These are phyloP conservation scores for Lentinula raphanica DNA, from an alignment of 768 basidiomycete genomes.

Conservation along the genomic window DNA sequence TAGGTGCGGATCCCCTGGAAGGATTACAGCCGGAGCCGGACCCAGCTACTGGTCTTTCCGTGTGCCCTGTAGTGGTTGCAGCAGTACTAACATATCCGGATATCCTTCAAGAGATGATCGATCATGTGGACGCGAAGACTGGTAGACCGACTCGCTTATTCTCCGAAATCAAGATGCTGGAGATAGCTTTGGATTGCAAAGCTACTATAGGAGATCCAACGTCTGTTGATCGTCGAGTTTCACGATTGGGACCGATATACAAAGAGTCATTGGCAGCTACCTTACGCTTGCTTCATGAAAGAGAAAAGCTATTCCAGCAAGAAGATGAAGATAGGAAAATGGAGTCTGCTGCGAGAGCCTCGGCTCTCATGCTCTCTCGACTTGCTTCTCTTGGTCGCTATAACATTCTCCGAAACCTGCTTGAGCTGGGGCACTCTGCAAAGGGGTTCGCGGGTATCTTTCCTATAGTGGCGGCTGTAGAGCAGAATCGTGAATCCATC, in stretches of 20 bases:
- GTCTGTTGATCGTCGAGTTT: conserved; percentile 9
- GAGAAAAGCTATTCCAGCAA: background rate
- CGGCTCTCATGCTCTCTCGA: conserved; percentile 1
- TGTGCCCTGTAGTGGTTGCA: background rate
- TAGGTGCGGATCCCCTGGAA: conserved; percentile 10
- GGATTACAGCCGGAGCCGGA: background rate
- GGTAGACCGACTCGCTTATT: background rate
- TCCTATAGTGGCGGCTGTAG: conserved; percentile 9
- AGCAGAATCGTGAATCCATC: conserved; percentile 3
- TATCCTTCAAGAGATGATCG: background rate
- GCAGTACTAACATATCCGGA: background rate
- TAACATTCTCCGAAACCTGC: conserved; percentile 6
- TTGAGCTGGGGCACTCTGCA: conserved; percentile 7
- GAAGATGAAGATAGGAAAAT: background rate
- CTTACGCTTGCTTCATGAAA: conserved; percentile 7
- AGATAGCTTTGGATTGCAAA: conserved; percentile 1
- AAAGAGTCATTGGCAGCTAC: conserved; percentile 4
- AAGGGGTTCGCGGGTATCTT: background rate
- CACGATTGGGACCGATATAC: conserved; percentile 3
- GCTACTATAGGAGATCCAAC: conserved; percentile 4
- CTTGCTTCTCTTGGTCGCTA: conserved; percentile 1
- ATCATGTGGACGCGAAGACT: background rate
- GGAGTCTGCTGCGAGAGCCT: background rate
- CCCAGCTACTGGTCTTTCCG: background rate
- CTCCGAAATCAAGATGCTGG: conserved; percentile 1